Conservation (phyloP, 345 rosid genomes). For the Abelmoschus esculentus region DNA sequence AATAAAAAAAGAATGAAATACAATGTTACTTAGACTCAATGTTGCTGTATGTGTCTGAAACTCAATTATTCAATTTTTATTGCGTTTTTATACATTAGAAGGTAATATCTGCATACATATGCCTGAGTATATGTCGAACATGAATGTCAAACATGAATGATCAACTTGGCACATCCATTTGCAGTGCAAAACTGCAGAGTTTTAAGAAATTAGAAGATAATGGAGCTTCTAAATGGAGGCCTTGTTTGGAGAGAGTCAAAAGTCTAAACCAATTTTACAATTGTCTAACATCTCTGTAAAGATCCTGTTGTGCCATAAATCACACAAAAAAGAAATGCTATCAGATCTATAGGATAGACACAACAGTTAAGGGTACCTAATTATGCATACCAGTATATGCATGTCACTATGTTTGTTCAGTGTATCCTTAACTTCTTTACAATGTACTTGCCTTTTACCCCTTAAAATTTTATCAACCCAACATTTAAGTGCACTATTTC, state of each 20-base stretch:
- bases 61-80: neutral
- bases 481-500: neutral
- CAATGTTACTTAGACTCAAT: neutral
- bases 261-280: neutral
- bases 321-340: neutral
- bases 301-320: neutral
- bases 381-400: neutral
- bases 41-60: neutral
- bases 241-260: neutral
- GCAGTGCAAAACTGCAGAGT: neutral
- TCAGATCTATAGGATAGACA: neutral
- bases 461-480: neutral
- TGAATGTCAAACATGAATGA: neutral
- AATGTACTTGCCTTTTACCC: neutral
- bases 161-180: neutral
- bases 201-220: neutral
- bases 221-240: neutral
- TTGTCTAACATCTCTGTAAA: neutral
- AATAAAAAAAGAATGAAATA: neutral
- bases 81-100: neutral
- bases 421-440: neutral
- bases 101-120: neutral
- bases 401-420: neutral
- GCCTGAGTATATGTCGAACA: neutral
- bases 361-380: neutral